Percentiles rank a stretch among this genome's conserved stretches.
These are phyloP conservation scores for Chlamydomonas incerta DNA, from an alignment of 139 green algal genomes.

Conservation along the genomic window DNA sequence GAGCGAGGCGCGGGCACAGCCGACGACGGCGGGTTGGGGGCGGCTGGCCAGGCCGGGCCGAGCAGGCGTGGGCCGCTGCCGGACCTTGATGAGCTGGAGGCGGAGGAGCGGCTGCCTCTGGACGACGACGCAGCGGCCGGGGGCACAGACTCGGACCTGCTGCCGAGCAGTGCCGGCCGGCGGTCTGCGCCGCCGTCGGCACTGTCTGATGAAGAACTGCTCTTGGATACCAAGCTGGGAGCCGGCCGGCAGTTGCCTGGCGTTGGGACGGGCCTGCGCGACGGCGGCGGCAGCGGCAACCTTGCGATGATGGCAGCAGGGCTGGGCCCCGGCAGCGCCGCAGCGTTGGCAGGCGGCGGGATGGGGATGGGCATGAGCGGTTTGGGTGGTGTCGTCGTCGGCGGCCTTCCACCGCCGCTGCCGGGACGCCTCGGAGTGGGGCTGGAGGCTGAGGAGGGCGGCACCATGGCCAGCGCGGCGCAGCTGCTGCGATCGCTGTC, in stretches of 20 bases:
- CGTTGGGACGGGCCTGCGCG: neutral
- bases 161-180: too few species aligned
- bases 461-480: neutral
- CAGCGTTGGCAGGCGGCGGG: neutral
- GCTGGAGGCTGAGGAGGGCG: neutral
- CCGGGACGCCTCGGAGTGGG: neutral
- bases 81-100: too few species aligned
- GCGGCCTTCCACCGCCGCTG: neutral
- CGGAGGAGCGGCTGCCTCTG: too few species aligned
- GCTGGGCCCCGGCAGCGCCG: neutral
- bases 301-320: too few species aligned
- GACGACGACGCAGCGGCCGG: too few species aligned
- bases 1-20: neutral
- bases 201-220: neutral
- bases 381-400: too few species aligned
- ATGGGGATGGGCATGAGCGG: neutral
- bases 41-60: too few species aligned
- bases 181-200: too few species aligned
- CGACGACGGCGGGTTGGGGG: neutral
- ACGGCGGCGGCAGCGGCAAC: neutral
- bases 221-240: neutral
- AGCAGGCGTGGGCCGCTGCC: too few species aligned
- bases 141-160: too few species aligned
- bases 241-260: neutral
- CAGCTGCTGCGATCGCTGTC: conserved; percentile 9